These are phyloP conservation scores for Xylariaceae sp. DNA, from an alignment of 2,329 filamentous ascomycete genomes.

Conservation along the genomic window DNA sequence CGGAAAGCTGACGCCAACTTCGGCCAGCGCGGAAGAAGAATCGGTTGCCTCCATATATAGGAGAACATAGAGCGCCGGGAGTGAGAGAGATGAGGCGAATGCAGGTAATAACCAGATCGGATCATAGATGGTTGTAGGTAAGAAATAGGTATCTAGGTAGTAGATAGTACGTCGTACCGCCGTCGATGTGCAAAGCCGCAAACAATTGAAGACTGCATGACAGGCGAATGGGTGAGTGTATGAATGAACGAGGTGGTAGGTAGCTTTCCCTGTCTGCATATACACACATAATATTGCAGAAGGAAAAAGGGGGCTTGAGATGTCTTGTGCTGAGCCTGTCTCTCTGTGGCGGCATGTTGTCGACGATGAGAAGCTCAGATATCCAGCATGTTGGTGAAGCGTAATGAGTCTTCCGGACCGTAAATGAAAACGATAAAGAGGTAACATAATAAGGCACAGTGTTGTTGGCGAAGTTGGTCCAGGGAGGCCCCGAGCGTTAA, in stretches of 20 bases:
- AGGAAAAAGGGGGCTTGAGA: neutral
- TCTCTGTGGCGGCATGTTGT: neutral
- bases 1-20: neutral
- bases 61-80: no score
- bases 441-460: neutral
- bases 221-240: no score
- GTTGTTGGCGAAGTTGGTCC: neutral
- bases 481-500: neutral
- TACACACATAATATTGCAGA: neutral
- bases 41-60: neutral
- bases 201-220: no score
- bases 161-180: no score
- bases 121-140: no score
- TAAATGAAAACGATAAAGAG: no score
- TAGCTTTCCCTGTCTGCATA: neutral
- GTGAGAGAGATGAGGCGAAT: no score
- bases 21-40: neutral
- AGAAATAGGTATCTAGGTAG: no score
- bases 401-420: no score
- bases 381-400: neutral
- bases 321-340: constrained; percentile 1
- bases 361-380: neutral
- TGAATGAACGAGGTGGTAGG: no score
- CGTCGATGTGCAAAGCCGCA: no score
- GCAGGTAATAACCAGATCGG: no score